These are phyloP conservation scores for Yarrowia hollandica DNA, from an alignment of 805 yeast genomes.

Conservation along the genomic window DNA sequence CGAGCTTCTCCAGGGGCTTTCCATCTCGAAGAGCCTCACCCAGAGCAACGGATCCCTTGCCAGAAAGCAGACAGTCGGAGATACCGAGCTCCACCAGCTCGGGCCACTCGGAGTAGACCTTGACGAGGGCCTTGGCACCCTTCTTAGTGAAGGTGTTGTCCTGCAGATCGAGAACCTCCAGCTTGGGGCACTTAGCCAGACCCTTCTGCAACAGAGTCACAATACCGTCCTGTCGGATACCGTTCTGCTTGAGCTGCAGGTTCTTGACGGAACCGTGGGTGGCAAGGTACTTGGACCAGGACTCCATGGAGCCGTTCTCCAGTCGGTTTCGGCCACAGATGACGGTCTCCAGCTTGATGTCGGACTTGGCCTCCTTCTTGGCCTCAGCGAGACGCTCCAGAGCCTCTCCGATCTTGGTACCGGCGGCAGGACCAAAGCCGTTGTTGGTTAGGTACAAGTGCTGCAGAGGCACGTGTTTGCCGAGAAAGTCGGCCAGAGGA, in stretches of 20 bases:
- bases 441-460: slow-evolving; percentile 89
- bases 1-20: slow-evolving; percentile 47
- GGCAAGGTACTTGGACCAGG: slow-evolving; percentile 80
- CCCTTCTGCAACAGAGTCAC: slow-evolving; percentile 72
- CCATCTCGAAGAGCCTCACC: slow-evolving; percentile 43
- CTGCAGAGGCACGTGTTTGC: slow-evolving; percentile 73
- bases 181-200: slow-evolving; percentile 56
- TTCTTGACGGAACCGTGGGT: slow-evolving; percentile 72
- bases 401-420: slow-evolving; percentile 88
- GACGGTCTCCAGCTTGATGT: slow-evolving; percentile 69
- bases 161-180: slow-evolving; percentile 79
- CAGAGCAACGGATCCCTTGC: slow-evolving; percentile 67
- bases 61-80: slow-evolving; percentile 84
- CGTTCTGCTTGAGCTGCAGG: slow-evolving; percentile 88
- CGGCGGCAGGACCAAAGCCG: slow-evolving; percentile 98
- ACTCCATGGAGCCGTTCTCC: slow-evolving; percentile 89
- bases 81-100: slow-evolving; percentile 73
- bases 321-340: slow-evolving; percentile 96
- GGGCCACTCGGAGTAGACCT: slow-evolving; percentile 62
- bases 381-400: slow-evolving; percentile 67
- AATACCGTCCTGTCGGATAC: slow-evolving; percentile 93
- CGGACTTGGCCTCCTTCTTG: slow-evolving; percentile 51
- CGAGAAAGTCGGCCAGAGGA: slow-evolving; percentile 75
- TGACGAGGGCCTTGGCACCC: slow-evolving; percentile 67
- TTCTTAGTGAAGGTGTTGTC: slow-evolving; percentile 86